Conservation (phyloP, 768 basidiomycete genomes). For the Amanita rimosa region DNA sequence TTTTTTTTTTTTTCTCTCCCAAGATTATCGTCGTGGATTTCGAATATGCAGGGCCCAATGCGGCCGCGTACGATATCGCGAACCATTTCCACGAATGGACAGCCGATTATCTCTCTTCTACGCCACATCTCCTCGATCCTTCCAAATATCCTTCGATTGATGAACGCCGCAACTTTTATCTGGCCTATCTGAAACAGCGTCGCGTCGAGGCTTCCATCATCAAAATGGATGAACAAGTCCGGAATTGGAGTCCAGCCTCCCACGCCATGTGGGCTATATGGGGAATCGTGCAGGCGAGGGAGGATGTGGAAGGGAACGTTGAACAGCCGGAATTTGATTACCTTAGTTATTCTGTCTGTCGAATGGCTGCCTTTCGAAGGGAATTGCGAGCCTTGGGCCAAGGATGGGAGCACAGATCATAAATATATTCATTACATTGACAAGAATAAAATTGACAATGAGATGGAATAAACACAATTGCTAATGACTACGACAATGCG, state of each 20-base stretch:
- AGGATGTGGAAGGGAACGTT: conserved; percentile 49
- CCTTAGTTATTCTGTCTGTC: conserved; percentile 64
- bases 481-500: conserved; percentile 30
- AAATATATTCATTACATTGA: conserved; percentile 5
- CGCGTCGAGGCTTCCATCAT: conserved; percentile 21
- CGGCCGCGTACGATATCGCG: conserved; percentile 90
- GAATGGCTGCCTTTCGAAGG: conserved; percentile 52
- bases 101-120: conserved; percentile 69
- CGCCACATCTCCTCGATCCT: conserved; percentile 54
- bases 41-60: conserved; percentile 91
- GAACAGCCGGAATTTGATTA: conserved; percentile 82
- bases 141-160: conserved; percentile 59
- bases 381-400: conserved; percentile 37
- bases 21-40: conserved; percentile 96
- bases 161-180: conserved; percentile 78
- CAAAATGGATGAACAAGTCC: conserved; percentile 69
- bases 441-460: conserved; percentile 19
- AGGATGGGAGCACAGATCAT: neutral
- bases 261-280: conserved; percentile 93
- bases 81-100: conserved; percentile 99
- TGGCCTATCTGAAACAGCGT: conserved; percentile 61
- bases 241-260: conserved; percentile 80
- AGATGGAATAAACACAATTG: conserved; percentile 32
- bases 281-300: conserved; percentile 86
- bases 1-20: neutral